Evolutionary conservation across 2,329 filamentous ascomycete genomes (phyloP).

Genomic region (Lasiodiplodia theobromae): DNA sequence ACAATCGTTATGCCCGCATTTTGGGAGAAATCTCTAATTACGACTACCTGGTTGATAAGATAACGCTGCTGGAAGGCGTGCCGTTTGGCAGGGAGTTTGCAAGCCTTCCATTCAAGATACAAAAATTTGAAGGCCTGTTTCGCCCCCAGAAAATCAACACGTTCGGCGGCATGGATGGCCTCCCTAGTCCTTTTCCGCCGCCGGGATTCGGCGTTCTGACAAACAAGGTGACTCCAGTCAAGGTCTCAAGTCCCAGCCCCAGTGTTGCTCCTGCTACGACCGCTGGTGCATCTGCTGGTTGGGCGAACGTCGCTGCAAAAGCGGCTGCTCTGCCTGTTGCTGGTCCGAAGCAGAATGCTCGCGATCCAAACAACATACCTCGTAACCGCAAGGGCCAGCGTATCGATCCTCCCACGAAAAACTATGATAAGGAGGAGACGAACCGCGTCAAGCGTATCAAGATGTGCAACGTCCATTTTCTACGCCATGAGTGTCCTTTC

Average conservation of each 20-base stretch:
- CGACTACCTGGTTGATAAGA: slow-evolving; percentile 52
- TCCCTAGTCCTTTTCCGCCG: slow-evolving; percentile 20
- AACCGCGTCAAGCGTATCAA: slow-evolving; percentile 68
- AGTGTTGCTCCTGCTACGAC: slow-evolving; percentile 5
- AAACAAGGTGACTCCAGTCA: slow-evolving; percentile 5
- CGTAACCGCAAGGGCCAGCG: slow-evolving; percentile 67
- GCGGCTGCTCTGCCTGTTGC: slow-evolving; percentile 29
- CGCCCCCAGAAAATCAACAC: slow-evolving; percentile 58
- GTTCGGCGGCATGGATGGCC: slow-evolving; percentile 20
- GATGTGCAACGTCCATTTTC: slow-evolving; percentile 67
- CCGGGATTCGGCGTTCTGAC: slow-evolving; percentile 11
- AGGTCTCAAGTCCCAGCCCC: neutral
- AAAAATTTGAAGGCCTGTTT: slow-evolving; percentile 61
- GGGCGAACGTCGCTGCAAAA: slow-evolving; percentile 28
- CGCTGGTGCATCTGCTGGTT: slow-evolving; percentile 28
- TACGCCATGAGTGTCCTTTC: slow-evolving; percentile 65
- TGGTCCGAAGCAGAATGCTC: slow-evolving; percentile 7
- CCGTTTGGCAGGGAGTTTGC: slow-evolving; percentile 63
- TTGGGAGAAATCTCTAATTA: slow-evolving; percentile 59
- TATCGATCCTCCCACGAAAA: slow-evolving; percentile 60
- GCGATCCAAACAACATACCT: slow-evolving; percentile 44
- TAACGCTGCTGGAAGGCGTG: slow-evolving; percentile 64
- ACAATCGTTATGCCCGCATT: slow-evolving; percentile 61
- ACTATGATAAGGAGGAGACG: slow-evolving; percentile 63
- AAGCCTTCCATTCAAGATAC: slow-evolving; percentile 57